Conservation (phyloP, 257 asterid species). For the Craterostigma plantagineum region DNA sequence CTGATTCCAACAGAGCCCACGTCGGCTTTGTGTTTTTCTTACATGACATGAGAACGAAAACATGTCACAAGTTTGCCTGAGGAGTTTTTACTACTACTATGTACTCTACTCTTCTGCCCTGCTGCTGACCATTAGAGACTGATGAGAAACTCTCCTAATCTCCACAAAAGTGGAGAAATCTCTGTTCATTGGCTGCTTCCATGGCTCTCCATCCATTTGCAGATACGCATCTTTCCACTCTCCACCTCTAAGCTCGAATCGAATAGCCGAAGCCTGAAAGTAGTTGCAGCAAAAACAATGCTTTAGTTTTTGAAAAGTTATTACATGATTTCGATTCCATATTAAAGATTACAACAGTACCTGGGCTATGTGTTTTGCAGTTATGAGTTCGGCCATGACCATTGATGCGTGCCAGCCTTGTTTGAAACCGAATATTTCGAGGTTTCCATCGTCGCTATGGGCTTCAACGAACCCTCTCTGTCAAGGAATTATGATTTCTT, state of each 20-base stretch:
- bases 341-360: slow-evolving; percentile 17
- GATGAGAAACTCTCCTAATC: slow-evolving; percentile 46
- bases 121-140: slow-evolving; percentile 47
- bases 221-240: slow-evolving; percentile 75
- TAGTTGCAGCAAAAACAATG: no score
- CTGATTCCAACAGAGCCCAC: no score
- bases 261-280: slow-evolving; percentile 58
- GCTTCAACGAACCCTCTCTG: slow-evolving; percentile 93
- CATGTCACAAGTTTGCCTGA: no score
- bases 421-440: slow-evolving; percentile 81
- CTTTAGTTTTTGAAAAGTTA: no score
- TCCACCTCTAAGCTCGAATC: slow-evolving; percentile 83
- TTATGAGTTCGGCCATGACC: slow-evolving; percentile 87
- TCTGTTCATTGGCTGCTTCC: slow-evolving; percentile 73
- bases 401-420: slow-evolving; percentile 99
- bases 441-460: slow-evolving; percentile 66
- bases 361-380: slow-evolving; percentile 92
- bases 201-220: slow-evolving; percentile 96
- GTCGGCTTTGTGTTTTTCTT: no score
- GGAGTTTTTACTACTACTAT: no score
- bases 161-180: slow-evolving; percentile 57
- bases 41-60: no score
- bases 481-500: not conserved
- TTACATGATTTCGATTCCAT: no score
- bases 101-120: no score